Evolutionary conservation across 2,329 filamentous ascomycete species (phyloP), one percentile per base, ranked within the genome.

Genomic region (Trichoderma afroharzianum): DNA sequence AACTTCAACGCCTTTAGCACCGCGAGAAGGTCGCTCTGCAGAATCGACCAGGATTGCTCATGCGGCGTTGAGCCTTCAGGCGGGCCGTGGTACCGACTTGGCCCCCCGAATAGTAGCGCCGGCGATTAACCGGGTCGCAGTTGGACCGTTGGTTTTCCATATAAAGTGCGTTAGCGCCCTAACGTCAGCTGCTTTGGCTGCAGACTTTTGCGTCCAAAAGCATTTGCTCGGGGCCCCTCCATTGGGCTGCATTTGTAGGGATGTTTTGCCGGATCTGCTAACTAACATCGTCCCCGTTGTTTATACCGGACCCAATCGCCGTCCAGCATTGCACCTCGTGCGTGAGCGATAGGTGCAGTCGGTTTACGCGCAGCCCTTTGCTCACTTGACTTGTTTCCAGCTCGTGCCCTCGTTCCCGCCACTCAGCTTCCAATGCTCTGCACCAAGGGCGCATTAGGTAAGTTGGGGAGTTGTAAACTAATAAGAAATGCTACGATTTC

Each of bases 251-350:
- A 24, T 63, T 47, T 71, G 57, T 36, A 39, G 61, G 63, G 63
- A 58, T 39, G 57, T 50, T 63, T 63, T 62, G 63, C 70, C 62
- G 63, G 63, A 71, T 72, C 71, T 68, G 64, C 63, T 72, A 61
- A 61, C 64, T 63, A 63, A 63, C 59, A 32, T 68, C 43, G 39
- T 57, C 63, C 30, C 63, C 63, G 57, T 36, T 62, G 36, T 58
- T 55, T 53, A 61, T 62, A 30, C 70, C 63, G 63, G 63, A 63
- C 70, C 79, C 79, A 81, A 81, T 81, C 75, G 74, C 70, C 66
- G 72, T 70, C 43, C 59, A 74, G 72, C 70, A 74, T 77, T 61
- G 43, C 59, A 74, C 79, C 79, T 76, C 79, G 79, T 81, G 79
- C 77, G 74, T 74, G 72, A 78, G 75, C 75, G 78, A 80, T 77